Conservation (phyloP, 2,329 filamentous ascomycete species). For the Calonectria montana region DNA sequence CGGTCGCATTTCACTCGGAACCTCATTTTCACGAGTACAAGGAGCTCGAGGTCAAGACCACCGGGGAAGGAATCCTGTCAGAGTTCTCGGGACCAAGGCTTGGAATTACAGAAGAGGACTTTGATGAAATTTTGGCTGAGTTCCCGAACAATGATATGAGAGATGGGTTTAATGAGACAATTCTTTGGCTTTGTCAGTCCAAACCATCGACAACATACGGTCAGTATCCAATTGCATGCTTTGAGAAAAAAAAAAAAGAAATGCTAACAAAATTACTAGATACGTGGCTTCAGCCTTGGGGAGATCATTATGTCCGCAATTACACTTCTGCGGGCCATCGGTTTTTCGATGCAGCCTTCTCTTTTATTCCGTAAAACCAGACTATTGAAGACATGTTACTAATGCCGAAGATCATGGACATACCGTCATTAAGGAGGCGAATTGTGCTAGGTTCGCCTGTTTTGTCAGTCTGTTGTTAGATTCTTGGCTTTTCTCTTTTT, state of each 20-base stretch:
- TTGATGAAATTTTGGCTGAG: background rate
- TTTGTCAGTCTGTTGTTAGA: too few species aligned
- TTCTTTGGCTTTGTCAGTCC: constrained; percentile 19
- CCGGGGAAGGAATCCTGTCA: constrained; percentile 13
- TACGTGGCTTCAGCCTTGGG: constrained; percentile 28
- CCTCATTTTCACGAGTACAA: constrained; percentile 17
- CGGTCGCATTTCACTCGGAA: constrained; percentile 25
- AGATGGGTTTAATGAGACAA: constrained; percentile 12
- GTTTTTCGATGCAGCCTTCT: constrained; percentile 6
- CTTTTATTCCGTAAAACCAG: background rate
- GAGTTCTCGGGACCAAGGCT: constrained; percentile 14
- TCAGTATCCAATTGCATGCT: background rate
- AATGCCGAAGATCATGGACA: too few species aligned
- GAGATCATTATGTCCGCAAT: constrained; percentile 14
- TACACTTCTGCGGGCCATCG: constrained; percentile 11
- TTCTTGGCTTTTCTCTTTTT: too few species aligned
- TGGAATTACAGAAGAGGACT: background rate
- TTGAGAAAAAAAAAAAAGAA: background rate
- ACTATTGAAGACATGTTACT: too few species aligned
- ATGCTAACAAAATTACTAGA: background rate
- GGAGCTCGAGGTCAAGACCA: constrained; percentile 19
- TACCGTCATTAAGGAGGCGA: too few species aligned
- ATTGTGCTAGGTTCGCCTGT: too few species aligned
- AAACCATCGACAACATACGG: constrained; percentile 23
- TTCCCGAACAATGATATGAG: constrained; percentile 19